Evolutionary conservation across 371 early-diverging fungal species (phyloP).

Genomic region (Circinella umbellata): DNA sequence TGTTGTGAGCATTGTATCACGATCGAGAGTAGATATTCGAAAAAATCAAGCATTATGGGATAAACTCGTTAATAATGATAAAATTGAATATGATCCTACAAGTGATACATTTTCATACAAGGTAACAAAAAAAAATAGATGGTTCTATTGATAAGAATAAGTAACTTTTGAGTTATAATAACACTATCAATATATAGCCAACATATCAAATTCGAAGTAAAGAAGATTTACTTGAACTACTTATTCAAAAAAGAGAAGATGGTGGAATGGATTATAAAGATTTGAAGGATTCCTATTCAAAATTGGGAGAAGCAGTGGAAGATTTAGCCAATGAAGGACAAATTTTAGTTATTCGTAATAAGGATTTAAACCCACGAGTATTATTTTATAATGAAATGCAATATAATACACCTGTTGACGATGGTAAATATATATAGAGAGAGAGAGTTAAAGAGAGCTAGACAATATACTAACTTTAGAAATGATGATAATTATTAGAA

Average conservation of each 20-base stretch:
- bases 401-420: constrained; percentile 67
- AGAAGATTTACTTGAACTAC: constrained; percentile 72
- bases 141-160: background rate
- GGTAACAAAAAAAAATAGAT: constrained; percentile 31
- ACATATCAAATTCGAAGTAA: constrained; percentile 76
- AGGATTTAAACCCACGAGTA: constrained; percentile 75
- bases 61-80: constrained; percentile 65
- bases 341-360: constrained; percentile 77
- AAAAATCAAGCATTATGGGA: constrained; percentile 62
- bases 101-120: constrained; percentile 73
- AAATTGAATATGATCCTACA: constrained; percentile 64
- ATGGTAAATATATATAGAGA: constrained; percentile 42
- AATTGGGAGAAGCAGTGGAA: constrained; percentile 68
- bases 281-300: constrained; percentile 81
- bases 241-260: constrained; percentile 60
- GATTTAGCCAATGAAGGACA: constrained; percentile 72
- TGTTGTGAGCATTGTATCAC: constrained; percentile 62
- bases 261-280: constrained; percentile 84
- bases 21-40: constrained; percentile 64
- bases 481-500: constrained; percentile 38
- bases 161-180: background rate
- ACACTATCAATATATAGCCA: constrained; percentile 52
- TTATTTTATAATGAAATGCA: constrained; percentile 75
- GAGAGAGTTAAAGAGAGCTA: too few relatives aligned
- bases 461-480: too few relatives aligned